A percentile compares a stretch with the other conserved stretches of the same genome.
phyloP scores from a whole-genome alignment of 768 basidiomycete species.

The Psilocybe subaeruginosa region DNA sequence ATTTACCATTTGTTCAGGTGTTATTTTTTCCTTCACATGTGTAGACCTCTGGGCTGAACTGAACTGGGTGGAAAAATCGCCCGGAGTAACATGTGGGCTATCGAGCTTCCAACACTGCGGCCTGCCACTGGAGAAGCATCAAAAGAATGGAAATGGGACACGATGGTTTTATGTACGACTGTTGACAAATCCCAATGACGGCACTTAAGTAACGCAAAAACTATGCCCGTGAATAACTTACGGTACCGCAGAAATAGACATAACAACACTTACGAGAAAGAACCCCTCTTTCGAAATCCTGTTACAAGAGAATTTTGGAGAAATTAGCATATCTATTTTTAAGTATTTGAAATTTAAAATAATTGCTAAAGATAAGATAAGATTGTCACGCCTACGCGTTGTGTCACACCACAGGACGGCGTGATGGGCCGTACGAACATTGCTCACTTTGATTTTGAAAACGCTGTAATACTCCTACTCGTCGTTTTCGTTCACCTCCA shows the following conservation, averaged over 20 bases:
- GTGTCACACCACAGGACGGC: conserved; percentile 1
- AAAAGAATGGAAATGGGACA: not conserved
- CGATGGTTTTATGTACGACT: not conserved
- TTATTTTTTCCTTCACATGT: not conserved
- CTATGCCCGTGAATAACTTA: not conserved
- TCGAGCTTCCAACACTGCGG: too few relatives aligned
- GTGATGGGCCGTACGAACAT: not conserved
- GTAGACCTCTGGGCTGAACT: not conserved
- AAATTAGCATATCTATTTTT: conserved; percentile 3
- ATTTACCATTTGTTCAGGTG: not conserved
- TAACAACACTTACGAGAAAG: not conserved
- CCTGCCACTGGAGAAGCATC: not conserved
- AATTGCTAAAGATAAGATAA: conserved; percentile 3
- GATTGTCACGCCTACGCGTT: conserved; percentile 5
- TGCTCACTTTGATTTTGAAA: not conserved
- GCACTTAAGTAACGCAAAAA: not conserved
- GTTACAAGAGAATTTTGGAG: not conserved
- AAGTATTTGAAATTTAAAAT: conserved; percentile 1
- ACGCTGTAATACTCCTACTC: not conserved
- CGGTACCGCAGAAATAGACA: conserved; percentile 3
- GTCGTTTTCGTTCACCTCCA: not conserved
- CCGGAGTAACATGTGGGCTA: not conserved
- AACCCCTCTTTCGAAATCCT: conserved; percentile 9
- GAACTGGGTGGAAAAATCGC: not conserved
- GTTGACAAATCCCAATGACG: not conserved